phyloP scores from a whole-genome alignment of 371 early-diverging fungal genomes.

The Mycotypha africana region DNA sequence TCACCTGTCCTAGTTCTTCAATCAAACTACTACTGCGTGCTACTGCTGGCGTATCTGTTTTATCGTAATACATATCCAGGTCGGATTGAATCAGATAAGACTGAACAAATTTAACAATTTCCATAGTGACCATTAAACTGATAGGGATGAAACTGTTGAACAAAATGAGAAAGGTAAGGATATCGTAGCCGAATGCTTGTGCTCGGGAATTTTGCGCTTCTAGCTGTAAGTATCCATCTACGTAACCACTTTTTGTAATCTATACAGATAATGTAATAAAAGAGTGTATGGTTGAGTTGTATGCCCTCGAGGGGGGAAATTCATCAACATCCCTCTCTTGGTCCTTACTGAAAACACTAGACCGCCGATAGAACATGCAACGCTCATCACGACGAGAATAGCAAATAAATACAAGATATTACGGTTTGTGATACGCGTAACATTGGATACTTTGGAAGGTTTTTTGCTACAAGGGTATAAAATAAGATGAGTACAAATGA shows the following conservation, averaged over 20 bases:
- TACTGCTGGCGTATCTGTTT: conserved; percentile 78
- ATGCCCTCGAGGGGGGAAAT: not conserved
- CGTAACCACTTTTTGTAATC: conserved; percentile 24
- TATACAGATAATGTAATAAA: conserved; percentile 6
- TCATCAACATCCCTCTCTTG: not conserved
- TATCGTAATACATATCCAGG: conserved; percentile 83
- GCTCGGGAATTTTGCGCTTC: conserved; percentile 12
- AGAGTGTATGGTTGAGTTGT: not conserved
- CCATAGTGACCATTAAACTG: conserved; percentile 90
- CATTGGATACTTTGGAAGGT: conserved; percentile 47
- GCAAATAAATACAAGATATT: conserved; percentile 91
- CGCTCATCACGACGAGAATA: conserved; percentile 77
- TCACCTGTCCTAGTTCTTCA: conserved; percentile 90
- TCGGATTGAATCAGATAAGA: conserved; percentile 77
- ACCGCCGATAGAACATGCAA: conserved; percentile 80
- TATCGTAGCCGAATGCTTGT: conserved; percentile 61
- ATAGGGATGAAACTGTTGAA: conserved; percentile 92
- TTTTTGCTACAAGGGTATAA: conserved; percentile 29
- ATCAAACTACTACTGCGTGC: conserved; percentile 86
- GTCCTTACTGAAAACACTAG: conserved; percentile 47
- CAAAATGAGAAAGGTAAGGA: conserved; percentile 83
- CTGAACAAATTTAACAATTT: conserved; percentile 82
- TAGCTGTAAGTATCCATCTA: conserved; percentile 37
- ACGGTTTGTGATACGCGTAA: conserved; percentile 87
- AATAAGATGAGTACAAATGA: not conserved